Evolutionary conservation across 2,329 filamentous ascomycete species (phyloP).

Genomic region (Diaporthe sp.): DNA sequence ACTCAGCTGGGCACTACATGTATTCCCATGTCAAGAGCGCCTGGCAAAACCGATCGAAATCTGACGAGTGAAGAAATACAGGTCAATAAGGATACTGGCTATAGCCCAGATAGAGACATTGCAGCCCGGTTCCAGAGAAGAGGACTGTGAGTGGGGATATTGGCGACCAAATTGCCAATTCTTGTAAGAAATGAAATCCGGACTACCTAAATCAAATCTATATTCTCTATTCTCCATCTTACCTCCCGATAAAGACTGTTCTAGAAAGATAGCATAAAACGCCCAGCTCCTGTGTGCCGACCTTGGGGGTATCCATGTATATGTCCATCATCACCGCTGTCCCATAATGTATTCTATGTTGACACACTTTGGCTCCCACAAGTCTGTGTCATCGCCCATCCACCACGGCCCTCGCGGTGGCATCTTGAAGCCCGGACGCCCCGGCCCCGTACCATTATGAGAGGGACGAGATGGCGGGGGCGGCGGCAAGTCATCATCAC

Average conservation of each 20-base stretch:
- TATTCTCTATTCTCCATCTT: background rate
- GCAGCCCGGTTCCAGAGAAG: background rate
- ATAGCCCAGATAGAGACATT: rapidly evolving
- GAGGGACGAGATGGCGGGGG: background rate
- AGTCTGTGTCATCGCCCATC: constrained; percentile 47
- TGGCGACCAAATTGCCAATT: rapidly evolving
- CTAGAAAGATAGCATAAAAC: background rate
- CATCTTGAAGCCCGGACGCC: constrained; percentile 29
- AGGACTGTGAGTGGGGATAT: background rate
- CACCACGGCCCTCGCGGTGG: constrained; percentile 43
- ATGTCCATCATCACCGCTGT: background rate
- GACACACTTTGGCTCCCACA: constrained; percentile 49
- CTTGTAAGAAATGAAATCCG: rapidly evolving
- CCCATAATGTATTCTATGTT: constrained; percentile 40
- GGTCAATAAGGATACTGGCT: too few species aligned
- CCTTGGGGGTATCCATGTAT: background rate
- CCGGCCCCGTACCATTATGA: constrained; percentile 33
- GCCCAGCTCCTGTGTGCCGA: background rate
- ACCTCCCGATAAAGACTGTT: background rate
- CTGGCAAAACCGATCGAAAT: too few species aligned
- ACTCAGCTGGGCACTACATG: too few species aligned
- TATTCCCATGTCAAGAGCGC: too few species aligned
- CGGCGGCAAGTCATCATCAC: background rate
- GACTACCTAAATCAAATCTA: background rate
- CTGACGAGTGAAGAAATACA: too few species aligned